Base-by-base conservation (phyloP, 2,329 filamentous ascomycete genomes). In the Fusarium avenaceum region DNA sequence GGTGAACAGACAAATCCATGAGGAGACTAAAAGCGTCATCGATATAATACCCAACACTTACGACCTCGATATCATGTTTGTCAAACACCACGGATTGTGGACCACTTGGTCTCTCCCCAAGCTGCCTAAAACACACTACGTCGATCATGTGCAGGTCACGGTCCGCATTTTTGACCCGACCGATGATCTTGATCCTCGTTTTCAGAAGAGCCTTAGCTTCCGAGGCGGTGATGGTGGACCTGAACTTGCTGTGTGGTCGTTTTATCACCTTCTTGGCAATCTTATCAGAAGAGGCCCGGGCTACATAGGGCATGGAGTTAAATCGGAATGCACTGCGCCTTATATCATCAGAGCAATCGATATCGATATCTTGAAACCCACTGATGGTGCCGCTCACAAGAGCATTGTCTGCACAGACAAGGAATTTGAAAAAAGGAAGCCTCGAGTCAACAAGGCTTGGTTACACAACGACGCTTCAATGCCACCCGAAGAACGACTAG, bases 41-140 rank as follows among this genome's bases (percentile, higher is more conserved):
- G 2, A 11, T 0, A 15, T 17, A 6, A 8, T 57, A 1, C 26
- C 44, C 2, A 47, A 48, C 0, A 9, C n/a, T 3, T 65, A 57
- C 7, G 32, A 69, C 4, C 50, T 69, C 14, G 60, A 69, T 11
- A 35, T 69, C 11, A 69, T 65, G 54, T 45, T 65, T 14, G 32
- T 69, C 0, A 65, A 65, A 6, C 13, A 47, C 10, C 24, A 30
- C 8, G 60, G 65, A 3, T 20, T 65, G 1, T 69, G 51, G 65
- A 28, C 51, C 0, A 65, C 65, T 1, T 69, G 51, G 55, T 11
- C 39, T 6, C 13, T 68, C 3, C 24, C 19, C 1, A 59, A 53
- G 20, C 40, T 9, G 1, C 65, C 65, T 1, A n/a, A 6, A 3
- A 50, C 50, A 10, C 26, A 35, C 7, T 48, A 65, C n/a, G 39